These are phyloP conservation scores for Truncatella angustata DNA, from an alignment of 2,329 filamentous ascomycete genomes.

Conservation along the genomic window DNA sequence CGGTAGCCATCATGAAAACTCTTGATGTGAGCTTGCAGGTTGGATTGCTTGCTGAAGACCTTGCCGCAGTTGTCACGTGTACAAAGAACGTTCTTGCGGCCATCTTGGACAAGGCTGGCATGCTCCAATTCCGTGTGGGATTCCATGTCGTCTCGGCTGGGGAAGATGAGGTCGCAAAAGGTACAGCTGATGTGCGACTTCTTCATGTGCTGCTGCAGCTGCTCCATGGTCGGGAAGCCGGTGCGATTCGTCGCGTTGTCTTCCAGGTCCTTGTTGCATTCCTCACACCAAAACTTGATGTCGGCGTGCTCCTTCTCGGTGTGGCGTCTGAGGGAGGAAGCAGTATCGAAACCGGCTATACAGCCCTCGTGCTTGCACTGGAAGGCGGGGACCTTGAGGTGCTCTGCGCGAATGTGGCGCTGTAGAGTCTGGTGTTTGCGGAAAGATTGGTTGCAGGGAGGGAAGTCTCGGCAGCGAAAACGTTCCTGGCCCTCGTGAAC, in stretches of 20 bases:
- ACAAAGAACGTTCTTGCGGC: constrained; percentile 67
- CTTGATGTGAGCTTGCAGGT: constrained; percentile 76
- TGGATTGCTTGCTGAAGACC: constrained; percentile 79
- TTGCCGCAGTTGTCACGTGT: constrained; percentile 67
- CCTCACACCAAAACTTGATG: constrained; percentile 71
- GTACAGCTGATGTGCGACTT: constrained; percentile 73
- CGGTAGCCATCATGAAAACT: constrained; percentile 73
- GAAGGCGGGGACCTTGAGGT: constrained; percentile 70
- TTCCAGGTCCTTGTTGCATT: constrained; percentile 53
- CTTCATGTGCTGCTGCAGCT: constrained; percentile 72
- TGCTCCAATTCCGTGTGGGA: constrained; percentile 79
- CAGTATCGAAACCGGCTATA: constrained; percentile 68
- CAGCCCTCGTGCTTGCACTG: constrained; percentile 64
- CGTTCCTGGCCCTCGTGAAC: constrained; percentile 76
- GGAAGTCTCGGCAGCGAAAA: constrained; percentile 69
- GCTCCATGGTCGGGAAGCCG: constrained; percentile 69
- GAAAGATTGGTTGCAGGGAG: constrained; percentile 73
- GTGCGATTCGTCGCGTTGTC: constrained; percentile 41
- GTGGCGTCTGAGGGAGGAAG: constrained; percentile 70
- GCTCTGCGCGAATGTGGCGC: constrained; percentile 75
- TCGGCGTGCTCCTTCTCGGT: constrained; percentile 67
- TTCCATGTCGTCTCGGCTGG: constrained; percentile 65
- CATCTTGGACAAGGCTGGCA: constrained; percentile 57
- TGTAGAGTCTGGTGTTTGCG: constrained; percentile 85
- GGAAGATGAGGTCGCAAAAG: constrained; percentile 69